Percentiles rank a stretch among this genome's conserved stretches.
Conservation (phyloP, 805 yeast genomes). For the Myxozyma nipponensis region DNA sequence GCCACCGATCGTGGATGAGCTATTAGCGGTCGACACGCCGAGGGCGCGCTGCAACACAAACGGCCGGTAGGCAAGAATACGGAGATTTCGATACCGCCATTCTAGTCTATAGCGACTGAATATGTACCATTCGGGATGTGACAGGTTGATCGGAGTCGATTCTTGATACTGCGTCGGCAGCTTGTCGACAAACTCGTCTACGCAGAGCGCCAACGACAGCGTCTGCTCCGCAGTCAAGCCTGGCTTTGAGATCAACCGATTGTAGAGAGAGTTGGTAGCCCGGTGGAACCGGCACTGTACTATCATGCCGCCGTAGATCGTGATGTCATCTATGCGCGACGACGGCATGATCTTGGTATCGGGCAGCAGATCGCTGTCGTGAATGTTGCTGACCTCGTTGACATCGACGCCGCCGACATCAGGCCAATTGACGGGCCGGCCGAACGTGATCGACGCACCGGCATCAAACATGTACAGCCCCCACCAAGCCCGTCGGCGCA, state of each 20-base stretch:
- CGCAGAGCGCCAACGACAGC: slow-evolving; percentile 44
- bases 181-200: slow-evolving; percentile 41
- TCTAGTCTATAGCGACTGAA: slow-evolving; percentile 50
- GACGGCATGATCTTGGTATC: slow-evolving; percentile 30
- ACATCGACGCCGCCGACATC: slow-evolving; percentile 47
- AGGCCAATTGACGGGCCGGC: slow-evolving; percentile 59
- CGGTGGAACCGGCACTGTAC: slow-evolving; percentile 51
- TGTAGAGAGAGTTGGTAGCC: slow-evolving; percentile 48
- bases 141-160: slow-evolving; percentile 36
- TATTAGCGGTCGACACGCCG: slow-evolving; percentile 28
- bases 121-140: slow-evolving; percentile 50
- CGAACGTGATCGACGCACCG: slow-evolving; percentile 60
- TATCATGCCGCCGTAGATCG: slow-evolving; percentile 56
- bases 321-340: slow-evolving; percentile 39
- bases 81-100: slow-evolving; percentile 59
- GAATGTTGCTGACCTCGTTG: slow-evolving; percentile 48
- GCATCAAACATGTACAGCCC: slow-evolving; percentile 60
- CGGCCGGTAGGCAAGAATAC: slow-evolving; percentile 53
- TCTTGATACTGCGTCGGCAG: slow-evolving; percentile 51
- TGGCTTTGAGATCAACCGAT: slow-evolving; percentile 47
- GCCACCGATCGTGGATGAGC: slow-evolving; percentile 2
- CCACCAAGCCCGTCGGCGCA: slow-evolving; percentile 66
- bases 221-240: slow-evolving; percentile 50
- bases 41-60: slow-evolving; percentile 53
- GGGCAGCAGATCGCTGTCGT: slow-evolving; percentile 42